Conservation (phyloP, 495 filamentous ascomycete species). For the Filosporella fistucella region DNA sequence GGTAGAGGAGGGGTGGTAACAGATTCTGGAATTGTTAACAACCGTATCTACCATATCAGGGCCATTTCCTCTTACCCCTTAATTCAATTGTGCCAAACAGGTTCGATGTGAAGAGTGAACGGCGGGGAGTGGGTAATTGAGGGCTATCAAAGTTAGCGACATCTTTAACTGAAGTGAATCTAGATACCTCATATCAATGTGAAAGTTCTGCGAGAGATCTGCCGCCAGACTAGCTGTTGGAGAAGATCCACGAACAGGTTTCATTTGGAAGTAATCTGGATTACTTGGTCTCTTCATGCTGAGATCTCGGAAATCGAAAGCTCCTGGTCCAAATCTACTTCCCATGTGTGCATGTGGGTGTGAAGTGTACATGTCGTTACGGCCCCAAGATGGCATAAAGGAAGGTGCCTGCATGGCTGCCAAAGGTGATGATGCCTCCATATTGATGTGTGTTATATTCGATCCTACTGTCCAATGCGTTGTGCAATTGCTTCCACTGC, state of each 20-base stretch:
- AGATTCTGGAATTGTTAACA: constrained; percentile 47
- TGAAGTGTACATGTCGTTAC: constrained; percentile 38
- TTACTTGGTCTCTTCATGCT: constrained; percentile 56
- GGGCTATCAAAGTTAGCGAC: constrained; percentile 52
- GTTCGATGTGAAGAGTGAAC: constrained; percentile 85
- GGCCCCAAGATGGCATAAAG: constrained; percentile 41
- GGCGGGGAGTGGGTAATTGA: constrained; percentile 82
- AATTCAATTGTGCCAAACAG: constrained; percentile 62
- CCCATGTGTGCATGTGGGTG: constrained; percentile 45
- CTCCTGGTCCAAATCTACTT: constrained; percentile 54
- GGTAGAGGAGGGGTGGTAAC: constrained; percentile 81
- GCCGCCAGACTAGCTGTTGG: constrained; percentile 85
- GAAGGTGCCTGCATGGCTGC: constrained; percentile 88
- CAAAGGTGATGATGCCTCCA: constrained; percentile 92
- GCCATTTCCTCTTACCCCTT: constrained; percentile 56
- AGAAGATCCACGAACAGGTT: constrained; percentile 76
- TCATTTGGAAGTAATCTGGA: constrained; percentile 73
- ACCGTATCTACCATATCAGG: constrained; percentile 11
- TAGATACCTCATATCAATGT: constrained; percentile 74
- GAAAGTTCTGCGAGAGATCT: constrained; percentile 95
- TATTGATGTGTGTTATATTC: constrained; percentile 29
- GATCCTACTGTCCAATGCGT: constrained; percentile 15
- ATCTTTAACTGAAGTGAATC: no score
- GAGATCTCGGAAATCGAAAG: constrained; percentile 66
- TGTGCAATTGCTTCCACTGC: constrained; percentile 8